These are phyloP conservation scores for Monosporascus sp. DNA, from an alignment of 2,329 filamentous ascomycete genomes.

Conservation along the genomic window DNA sequence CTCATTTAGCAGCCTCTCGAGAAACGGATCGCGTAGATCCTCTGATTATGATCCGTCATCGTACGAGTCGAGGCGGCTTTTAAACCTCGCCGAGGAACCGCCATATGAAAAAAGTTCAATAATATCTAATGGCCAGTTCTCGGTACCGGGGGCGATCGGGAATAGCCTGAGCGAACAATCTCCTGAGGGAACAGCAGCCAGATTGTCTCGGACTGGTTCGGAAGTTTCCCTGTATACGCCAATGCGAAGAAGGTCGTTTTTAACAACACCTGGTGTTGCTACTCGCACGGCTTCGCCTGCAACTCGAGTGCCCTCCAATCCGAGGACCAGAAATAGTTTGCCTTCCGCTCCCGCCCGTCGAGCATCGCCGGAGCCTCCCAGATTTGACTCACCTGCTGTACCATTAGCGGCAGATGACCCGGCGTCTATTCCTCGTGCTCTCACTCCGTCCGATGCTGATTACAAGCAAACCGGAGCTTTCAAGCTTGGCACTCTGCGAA, in stretches of 20 bases:
- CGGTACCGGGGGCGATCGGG: slow-evolving; percentile 29
- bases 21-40: slow-evolving; percentile 30
- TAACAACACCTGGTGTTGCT: slow-evolving; percentile 24
- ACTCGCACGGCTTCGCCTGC: slow-evolving; percentile 16
- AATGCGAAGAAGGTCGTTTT: slow-evolving; percentile 25
- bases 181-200: slow-evolving; percentile 15
- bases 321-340: slow-evolving; percentile 14
- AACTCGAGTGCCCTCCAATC: slow-evolving; percentile 5
- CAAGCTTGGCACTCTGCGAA: slow-evolving; percentile 56
- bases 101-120: slow-evolving; percentile 26
- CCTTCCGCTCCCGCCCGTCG: slow-evolving; percentile 16
- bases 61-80: slow-evolving; percentile 39
- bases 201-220: slow-evolving; percentile 37
- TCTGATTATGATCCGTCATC: slow-evolving; percentile 38
- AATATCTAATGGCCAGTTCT: slow-evolving; percentile 29
- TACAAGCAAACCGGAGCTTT: slow-evolving; percentile 57
- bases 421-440: slow-evolving; percentile 28
- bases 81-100: slow-evolving; percentile 33
- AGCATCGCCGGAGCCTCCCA: slow-evolving; percentile 15
- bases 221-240: slow-evolving; percentile 31
- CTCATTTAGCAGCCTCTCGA: slow-evolving; percentile 22
- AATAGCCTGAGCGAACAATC: slow-evolving; percentile 29
- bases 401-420: slow-evolving; percentile 18
- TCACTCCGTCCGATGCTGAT: slow-evolving; percentile 49
- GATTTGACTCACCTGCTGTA: slow-evolving; percentile 7